Evolutionary conservation across 164 flowering plant genomes (phyloP), one percentile per base, ranked within the genome.

Genomic region (Euptelea pleiosperma): DNA sequence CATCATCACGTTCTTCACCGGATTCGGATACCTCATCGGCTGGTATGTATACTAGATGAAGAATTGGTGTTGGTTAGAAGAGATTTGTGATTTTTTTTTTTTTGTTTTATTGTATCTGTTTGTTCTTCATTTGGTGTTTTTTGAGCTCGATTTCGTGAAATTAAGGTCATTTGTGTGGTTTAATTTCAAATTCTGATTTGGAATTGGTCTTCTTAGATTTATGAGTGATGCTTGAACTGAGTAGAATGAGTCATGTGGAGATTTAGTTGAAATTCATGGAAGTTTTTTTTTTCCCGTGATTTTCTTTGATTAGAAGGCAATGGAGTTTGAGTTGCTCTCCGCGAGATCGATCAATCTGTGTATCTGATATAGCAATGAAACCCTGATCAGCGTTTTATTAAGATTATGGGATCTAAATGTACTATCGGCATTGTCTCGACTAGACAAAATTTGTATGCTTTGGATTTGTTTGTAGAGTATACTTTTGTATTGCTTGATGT

Each of bases 1-100:
- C 12, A 67, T 85, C 62, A 42, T 94, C 62, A 84, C 99, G 0
- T 94, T 91, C 74, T 70, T 85, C 73, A 33, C 73, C 18, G 91
- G 85, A 9, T 87, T 94, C 51, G 99, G 90, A 0, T 94, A 91
- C 59, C 87, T 94, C 51, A 87, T 94, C 45, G 97, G 93, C 10
- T 94, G 99, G 99, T 94, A 70, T 10, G 77, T 64, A 22, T 15
- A 2, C 36, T n/a, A n/a, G n/a, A n/a, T n/a, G n/a, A n/a, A n/a
- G n/a, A n/a, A 11, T 22, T 0, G 3, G 1, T 56, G 3, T 5
- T 16, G 31, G 2, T 1, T 19, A 10, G 35, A 0, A 19, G 49
- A 28, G 52, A 1, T 47, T 58, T 42, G 1, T 41, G 4, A 10
- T 19, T 11, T 9, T 50, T 10, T 15, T 52, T 10, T 52, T 16